Conservation (phyloP, 2,329 filamentous ascomycete species). For the Ophiostoma perfectum region DNA sequence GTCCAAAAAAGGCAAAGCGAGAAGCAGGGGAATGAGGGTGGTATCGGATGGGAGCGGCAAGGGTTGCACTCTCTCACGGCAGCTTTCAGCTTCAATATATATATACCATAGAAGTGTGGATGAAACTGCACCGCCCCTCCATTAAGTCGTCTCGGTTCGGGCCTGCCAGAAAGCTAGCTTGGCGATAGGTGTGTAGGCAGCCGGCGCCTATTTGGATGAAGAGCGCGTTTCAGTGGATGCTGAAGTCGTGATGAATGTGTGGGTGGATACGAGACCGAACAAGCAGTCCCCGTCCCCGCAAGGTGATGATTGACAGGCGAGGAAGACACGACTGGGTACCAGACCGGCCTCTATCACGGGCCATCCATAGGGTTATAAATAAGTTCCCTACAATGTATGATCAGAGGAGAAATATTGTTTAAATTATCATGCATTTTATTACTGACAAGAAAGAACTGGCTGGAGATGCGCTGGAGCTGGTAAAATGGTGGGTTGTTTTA, state of each 20-base stretch:
- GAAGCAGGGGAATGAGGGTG: not conserved
- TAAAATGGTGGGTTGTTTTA: no score
- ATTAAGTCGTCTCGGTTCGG: not conserved
- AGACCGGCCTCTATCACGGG: no score
- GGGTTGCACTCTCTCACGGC: no score
- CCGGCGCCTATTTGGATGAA: not conserved
- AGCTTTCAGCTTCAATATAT: not conserved
- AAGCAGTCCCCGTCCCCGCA: not conserved
- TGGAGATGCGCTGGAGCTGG: no score
- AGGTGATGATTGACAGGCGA: not conserved
- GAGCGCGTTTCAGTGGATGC: slow-evolving; percentile 8
- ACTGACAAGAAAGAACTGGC: no score
- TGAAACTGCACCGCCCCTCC: not conserved
- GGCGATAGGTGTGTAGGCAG: not conserved
- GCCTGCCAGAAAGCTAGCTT: not conserved
- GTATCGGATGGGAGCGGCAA: not conserved
- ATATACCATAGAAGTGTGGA: not conserved
- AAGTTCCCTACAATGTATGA: no score
- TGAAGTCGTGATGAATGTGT: not conserved
- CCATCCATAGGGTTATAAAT: no score
- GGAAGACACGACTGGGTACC: not conserved
- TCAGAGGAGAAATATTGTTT: no score
- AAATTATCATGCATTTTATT: no score
- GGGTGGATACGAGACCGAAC: not conserved
- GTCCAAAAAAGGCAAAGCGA: not conserved